These are phyloP conservation scores for Rhynchospora tenuis DNA, from an alignment of 176 grass and related monocot species.

Conservation along the genomic window DNA sequence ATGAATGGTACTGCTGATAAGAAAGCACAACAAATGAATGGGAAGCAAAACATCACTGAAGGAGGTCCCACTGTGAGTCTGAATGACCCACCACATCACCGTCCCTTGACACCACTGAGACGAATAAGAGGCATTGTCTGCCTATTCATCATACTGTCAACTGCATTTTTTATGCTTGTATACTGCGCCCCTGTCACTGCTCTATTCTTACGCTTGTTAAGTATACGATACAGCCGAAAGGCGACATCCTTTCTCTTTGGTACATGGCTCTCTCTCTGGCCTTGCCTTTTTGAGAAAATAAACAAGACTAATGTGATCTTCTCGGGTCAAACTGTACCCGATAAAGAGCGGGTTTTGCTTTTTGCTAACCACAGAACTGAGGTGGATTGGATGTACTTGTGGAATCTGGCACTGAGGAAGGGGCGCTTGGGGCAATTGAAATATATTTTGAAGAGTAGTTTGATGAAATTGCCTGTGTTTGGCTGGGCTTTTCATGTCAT, in stretches of 20 bases:
- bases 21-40: conserved; percentile 30
- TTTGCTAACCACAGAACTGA: conserved; percentile 96
- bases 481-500: conserved; percentile 87
- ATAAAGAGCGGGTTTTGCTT: conserved; percentile 53
- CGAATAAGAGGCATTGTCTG: conserved; percentile 50
- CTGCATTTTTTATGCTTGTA: conserved; percentile 72
- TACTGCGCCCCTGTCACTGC: conserved; percentile 54
- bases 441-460: conserved; percentile 91
- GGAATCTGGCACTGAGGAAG: conserved; percentile 95
- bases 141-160: conserved; percentile 60
- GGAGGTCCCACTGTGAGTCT: conserved; percentile 6
- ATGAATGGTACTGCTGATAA: conserved; percentile 42
- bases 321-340: conserved; percentile 57
- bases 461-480: conserved; percentile 96
- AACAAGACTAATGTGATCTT: conserved; percentile 85
- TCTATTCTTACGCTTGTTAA: conserved; percentile 66
- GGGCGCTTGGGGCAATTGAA: conserved; percentile 71
- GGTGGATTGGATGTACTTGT: conserved; percentile 97
- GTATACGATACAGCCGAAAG: conserved; percentile 73
- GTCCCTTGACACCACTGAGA: conserved; percentile 41
- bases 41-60: conserved; percentile 33
- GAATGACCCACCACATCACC: conserved; percentile 43
- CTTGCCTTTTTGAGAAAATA: conserved; percentile 91
- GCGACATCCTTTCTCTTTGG: conserved; percentile 71
- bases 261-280: conserved; percentile 84